Conservation (phyloP, 1,284 basidiomycete species). For the Spongispora temasekensis region DNA sequence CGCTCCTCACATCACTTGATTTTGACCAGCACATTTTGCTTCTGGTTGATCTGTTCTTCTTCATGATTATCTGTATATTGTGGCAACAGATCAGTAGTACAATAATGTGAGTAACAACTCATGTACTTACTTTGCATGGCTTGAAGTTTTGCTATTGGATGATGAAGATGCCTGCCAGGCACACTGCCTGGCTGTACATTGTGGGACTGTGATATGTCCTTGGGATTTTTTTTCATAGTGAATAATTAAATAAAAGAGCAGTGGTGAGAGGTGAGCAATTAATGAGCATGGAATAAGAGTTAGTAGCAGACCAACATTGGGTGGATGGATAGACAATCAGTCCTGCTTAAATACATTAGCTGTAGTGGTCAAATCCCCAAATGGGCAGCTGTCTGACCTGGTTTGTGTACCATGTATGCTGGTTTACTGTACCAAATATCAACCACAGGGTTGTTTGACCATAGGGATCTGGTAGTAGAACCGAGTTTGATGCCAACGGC, state of each 20-base stretch:
- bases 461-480: background rate
- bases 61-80: background rate
- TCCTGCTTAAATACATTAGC: background rate
- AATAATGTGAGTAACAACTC: background rate
- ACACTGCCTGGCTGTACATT: background rate
- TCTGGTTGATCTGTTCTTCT: background rate
- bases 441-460: background rate
- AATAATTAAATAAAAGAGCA: background rate
- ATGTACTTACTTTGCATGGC: background rate
- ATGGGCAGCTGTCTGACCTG: background rate
- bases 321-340: background rate
- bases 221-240: background rate
- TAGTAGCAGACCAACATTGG: background rate
- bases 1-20: background rate
- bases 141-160: background rate
- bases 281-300: background rate
- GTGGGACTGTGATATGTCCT: background rate
- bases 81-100: background rate
- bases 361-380: background rate
- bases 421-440: background rate
- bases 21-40: background rate
- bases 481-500: background rate
- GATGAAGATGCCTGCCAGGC: background rate
- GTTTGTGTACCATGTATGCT: background rate
- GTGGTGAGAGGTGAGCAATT: background rate